These are phyloP conservation scores for Beauveria varroae DNA, from an alignment of 2,329 filamentous ascomycete species.

Conservation along the genomic window DNA sequence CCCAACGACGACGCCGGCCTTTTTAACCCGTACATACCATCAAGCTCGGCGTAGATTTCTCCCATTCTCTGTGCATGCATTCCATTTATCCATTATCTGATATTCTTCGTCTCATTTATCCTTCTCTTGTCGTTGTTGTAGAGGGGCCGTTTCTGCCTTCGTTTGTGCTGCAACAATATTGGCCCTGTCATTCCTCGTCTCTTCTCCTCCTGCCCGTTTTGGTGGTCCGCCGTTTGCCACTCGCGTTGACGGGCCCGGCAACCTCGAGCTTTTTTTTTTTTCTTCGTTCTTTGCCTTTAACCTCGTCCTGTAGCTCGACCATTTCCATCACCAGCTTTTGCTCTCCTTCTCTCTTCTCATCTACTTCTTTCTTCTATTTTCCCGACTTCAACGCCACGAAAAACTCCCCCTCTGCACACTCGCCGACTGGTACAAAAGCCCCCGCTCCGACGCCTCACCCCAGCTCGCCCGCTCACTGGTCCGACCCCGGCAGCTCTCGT, in stretches of 20 bases:
- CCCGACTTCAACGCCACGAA: background rate
- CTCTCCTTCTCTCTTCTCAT: background rate
- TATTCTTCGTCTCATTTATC: background rate
- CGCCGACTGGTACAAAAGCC: background rate
- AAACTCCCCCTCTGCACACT: too few relatives aligned
- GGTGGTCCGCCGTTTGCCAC: background rate
- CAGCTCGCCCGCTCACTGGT: background rate
- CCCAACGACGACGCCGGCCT: background rate
- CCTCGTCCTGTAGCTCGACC: background rate
- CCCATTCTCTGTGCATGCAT: background rate
- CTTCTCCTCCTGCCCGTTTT: background rate
- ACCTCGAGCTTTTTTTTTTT: background rate
- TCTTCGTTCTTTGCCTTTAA: accelerated
- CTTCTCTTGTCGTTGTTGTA: background rate
- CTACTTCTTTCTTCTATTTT: background rate
- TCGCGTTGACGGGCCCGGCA: background rate
- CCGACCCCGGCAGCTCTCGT: background rate
- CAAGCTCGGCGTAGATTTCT: background rate
- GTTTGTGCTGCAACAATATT: background rate
- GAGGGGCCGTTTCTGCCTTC: background rate
- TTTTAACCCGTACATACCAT: background rate
- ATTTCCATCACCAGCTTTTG: background rate
- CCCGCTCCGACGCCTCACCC: background rate
- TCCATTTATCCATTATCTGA: background rate
- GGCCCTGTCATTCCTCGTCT: background rate